phyloP scores from a whole-genome alignment of 345 rosid species.

The Salix arbutifolia region DNA sequence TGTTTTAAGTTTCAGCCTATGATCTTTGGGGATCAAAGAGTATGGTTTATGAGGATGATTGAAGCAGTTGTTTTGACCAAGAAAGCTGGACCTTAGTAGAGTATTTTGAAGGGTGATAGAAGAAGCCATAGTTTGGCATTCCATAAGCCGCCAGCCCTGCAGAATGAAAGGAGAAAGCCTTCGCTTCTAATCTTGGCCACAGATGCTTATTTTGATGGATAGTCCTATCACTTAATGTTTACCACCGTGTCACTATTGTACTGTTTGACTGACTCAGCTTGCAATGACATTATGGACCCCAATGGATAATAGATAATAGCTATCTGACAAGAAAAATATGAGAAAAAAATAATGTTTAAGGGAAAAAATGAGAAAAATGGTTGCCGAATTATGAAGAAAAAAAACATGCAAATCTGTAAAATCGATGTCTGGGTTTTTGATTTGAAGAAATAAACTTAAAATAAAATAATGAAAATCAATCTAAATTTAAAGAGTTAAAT shows the following conservation, averaged over 20 bases:
- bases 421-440: too few species aligned
- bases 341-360: too few species aligned
- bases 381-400: too few species aligned
- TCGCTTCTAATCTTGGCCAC: constrained; percentile 24
- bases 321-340: too few species aligned
- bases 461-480: too few species aligned
- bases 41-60: constrained; percentile 28
- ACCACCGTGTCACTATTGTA: neutral
- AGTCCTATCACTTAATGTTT: neutral
- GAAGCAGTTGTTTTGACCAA: constrained; percentile 31
- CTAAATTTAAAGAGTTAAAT: too few species aligned
- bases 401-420: too few species aligned
- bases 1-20: constrained; percentile 2
- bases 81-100: constrained; percentile 36
- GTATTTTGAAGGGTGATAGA: constrained; percentile 45
- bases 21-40: constrained; percentile 29
- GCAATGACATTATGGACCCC: neutral
- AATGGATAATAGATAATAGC: too few species aligned
- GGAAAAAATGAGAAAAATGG: too few species aligned
- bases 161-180: neutral
- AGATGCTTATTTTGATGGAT: constrained; percentile 12
- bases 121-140: constrained; percentile 39
- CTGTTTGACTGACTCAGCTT: neutral
- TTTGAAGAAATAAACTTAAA: too few species aligned
- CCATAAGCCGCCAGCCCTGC: neutral